Conservation (phyloP, 192 early-diverging fungal genomes). For the Linnemannia exigua region DNA sequence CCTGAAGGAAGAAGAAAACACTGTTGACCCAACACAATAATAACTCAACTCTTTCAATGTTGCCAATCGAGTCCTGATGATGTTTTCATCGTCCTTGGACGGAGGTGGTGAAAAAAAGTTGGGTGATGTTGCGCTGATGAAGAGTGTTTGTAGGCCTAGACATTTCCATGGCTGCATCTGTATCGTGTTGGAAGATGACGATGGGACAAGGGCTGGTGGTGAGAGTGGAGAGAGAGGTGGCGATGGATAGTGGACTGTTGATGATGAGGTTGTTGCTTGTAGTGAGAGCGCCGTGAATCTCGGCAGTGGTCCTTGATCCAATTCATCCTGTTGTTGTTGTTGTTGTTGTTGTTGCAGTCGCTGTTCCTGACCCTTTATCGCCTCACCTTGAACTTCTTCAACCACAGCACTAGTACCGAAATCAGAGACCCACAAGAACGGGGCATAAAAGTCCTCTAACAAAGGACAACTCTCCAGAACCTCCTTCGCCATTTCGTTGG, state of each 20-base stretch:
- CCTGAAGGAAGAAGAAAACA: conserved; percentile 10
- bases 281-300: background rate
- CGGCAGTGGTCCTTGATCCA: background rate
- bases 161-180: conserved; percentile 16
- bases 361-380: background rate
- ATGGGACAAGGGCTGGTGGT: background rate
- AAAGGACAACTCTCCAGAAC: conserved; percentile 8
- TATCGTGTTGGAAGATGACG: background rate
- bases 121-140: conserved; percentile 1
- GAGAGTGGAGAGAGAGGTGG: background rate
- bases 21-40: conserved; percentile 16
- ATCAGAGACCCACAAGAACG: conserved; percentile 12
- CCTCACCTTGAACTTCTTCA: background rate
- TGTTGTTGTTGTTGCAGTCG: too few relatives aligned
- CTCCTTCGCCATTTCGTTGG: conserved; percentile 21
- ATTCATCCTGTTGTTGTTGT: background rate
- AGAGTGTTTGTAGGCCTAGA: background rate
- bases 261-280: background rate
- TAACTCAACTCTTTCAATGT: conserved; percentile 4
- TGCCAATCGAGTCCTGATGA: conserved; percentile 3
- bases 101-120: conserved; percentile 8
- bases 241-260: background rate
- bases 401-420: background rate
- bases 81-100: conserved; percentile 10
- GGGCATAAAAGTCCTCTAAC: conserved; percentile 15